Conservation (phyloP, 2,329 filamentous ascomycete species). For the Cladobotryum protrusum region DNA sequence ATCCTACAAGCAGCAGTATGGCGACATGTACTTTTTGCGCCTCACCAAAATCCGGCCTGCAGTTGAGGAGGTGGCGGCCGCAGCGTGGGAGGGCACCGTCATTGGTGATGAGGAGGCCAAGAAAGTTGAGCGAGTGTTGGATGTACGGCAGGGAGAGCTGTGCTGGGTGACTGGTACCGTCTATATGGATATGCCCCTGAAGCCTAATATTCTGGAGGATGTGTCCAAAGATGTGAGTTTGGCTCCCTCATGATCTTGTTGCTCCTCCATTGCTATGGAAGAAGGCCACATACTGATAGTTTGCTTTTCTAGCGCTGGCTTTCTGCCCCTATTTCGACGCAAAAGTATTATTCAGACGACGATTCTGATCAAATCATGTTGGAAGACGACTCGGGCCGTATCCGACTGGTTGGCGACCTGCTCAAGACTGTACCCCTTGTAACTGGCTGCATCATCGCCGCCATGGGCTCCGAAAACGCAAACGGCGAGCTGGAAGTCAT, state of each 20-base stretch:
- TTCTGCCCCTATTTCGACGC: slow-evolving; percentile 67
- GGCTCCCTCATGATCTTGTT: not conserved
- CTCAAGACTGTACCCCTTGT: slow-evolving; percentile 68
- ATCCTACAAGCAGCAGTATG: slow-evolving; percentile 91
- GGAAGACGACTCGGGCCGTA: slow-evolving; percentile 89
- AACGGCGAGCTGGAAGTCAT: slow-evolving; percentile 91
- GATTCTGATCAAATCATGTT: slow-evolving; percentile 68
- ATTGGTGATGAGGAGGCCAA: slow-evolving; percentile 71
- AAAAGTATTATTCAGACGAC: slow-evolving; percentile 66
- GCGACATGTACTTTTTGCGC: slow-evolving; percentile 94
- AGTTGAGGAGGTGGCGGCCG: slow-evolving; percentile 66
- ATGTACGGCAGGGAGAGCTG: slow-evolving; percentile 89
- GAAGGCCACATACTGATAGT: slow-evolving; percentile 4
- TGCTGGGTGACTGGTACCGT: slow-evolving; percentile 95
- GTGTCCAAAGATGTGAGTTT: slow-evolving; percentile 76
- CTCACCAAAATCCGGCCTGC: slow-evolving; percentile 80
- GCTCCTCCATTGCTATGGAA: not conserved
- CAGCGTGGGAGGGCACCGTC: slow-evolving; percentile 71
- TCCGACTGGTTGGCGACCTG: slow-evolving; percentile 67
- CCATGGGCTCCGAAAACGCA: slow-evolving; percentile 86
- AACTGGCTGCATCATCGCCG: slow-evolving; percentile 90
- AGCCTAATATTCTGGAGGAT: slow-evolving; percentile 93
- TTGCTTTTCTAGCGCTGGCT: slow-evolving; percentile 66
- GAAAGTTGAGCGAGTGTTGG: slow-evolving; percentile 80
- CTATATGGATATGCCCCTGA: slow-evolving; percentile 95